Evolutionary conservation across 768 basidiomycete species (phyloP), one percentile per base, ranked within the genome.

Genomic region (Trametes punicea): DNA sequence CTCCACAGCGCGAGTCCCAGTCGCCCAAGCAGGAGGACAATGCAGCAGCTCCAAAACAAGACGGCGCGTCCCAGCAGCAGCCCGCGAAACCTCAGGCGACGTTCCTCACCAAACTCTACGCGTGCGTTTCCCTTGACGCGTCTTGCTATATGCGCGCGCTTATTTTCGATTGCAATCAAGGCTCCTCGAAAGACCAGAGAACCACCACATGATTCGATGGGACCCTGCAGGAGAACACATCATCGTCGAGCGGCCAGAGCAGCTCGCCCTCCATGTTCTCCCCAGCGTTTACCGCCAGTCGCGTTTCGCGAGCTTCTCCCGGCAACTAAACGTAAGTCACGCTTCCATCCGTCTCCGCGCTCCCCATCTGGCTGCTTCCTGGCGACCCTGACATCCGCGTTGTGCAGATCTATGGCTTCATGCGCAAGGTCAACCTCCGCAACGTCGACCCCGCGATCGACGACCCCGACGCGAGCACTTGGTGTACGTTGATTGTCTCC

Each of bases 161-260:
- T 59, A 56, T 60, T 64, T 63, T 39, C 10, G 3, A 11, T 21
- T 29, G 34, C 49, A 25, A 47, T 53, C 38, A 44, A 93, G 91
- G 48, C 85, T 93, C 46, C 84, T 93, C 68, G 92, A 93, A 71
- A 86, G 91, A 45, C 83, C 88, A 55, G 93, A 95, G 73, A 94
- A 95, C 73, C 90, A 94, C 64, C 90, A 93, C 71, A 95, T 96
- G 89, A 95, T 97, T 70, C 88, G 93, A 49, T 97, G 93, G 93
- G 93, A 94, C 69, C 87, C 88, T 15, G 85, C 87, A 20, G 94
- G 93, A 59, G 90, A 93, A 69, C 89, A 93, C 67, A 95, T 97
- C 78, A 93, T 97, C 73, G 93, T 97, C 52, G 93, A 95, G 68
- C 78, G 89, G 29, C 94, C 93, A 61, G 91, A 93, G 69, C 93